Percentiles rank a stretch among this genome's conserved stretches.
phyloP scores from a whole-genome alignment of 177 flowering plant species.

The Telopea speciosissima region DNA sequence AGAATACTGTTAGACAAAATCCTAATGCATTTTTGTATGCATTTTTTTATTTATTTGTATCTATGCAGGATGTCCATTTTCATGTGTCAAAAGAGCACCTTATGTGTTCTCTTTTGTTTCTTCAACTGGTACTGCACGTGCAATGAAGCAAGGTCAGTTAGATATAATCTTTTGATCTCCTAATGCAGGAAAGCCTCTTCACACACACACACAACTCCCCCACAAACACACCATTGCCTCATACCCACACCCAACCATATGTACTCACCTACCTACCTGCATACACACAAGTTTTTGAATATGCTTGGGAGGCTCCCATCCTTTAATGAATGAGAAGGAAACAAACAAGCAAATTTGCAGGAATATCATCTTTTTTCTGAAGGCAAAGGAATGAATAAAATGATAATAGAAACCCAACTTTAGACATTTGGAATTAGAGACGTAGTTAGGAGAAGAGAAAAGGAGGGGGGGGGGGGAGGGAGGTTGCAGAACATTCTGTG shows the following conservation, averaged over 20 bases:
- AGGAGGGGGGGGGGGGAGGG: no score
- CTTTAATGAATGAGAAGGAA: neutral
- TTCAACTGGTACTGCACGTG: slow-evolving; percentile 63
- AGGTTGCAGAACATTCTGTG: no score
- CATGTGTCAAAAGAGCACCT: slow-evolving; percentile 80
- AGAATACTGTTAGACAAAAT: neutral
- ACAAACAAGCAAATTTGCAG: neutral
- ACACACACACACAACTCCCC: no score
- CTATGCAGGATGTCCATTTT: slow-evolving; percentile 71
- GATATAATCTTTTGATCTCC: neutral
- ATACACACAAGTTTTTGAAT: no score
- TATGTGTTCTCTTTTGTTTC: slow-evolving; percentile 63
- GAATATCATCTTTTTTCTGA: neutral
- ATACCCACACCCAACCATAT: no score
- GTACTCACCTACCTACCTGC: no score
- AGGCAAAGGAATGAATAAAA: neutral
- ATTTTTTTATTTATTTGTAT: neutral
- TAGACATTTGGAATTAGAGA: neutral
- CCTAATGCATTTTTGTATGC: neutral
- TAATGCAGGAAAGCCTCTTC: neutral
- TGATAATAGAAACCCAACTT: neutral
- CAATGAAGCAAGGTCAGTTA: slow-evolving; percentile 68
- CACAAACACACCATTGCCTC: no score
- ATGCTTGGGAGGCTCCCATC: neutral
- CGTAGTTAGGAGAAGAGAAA: neutral